Percentiles rank a stretch among this genome's conserved stretches.
phyloP scores from a whole-genome alignment of 495 filamentous ascomycete genomes.

The Trichodelitschia bisporula region DNA sequence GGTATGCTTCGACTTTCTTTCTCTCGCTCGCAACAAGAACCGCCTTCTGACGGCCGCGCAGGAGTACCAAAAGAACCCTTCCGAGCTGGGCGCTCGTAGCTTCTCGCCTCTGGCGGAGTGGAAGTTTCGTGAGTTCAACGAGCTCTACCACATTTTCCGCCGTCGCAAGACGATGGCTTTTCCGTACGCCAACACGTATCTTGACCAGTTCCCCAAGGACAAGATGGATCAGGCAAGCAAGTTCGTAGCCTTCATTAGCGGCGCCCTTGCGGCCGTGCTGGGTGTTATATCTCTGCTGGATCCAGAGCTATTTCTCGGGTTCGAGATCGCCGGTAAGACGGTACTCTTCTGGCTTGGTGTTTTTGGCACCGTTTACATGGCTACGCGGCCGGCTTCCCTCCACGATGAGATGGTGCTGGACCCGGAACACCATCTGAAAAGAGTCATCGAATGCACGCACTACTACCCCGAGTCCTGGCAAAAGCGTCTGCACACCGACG shows the following conservation, averaged over 20 bases:
- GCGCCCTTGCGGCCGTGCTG: conserved; percentile 64
- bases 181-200: conserved; percentile 72
- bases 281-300: conserved; percentile 60
- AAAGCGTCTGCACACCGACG: conserved; percentile 66
- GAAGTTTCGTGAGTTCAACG: conserved; percentile 98
- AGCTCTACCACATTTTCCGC: conserved; percentile 75
- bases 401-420: conserved; percentile 82
- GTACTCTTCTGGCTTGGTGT: conserved; percentile 53
- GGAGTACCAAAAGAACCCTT: conserved; percentile 86
- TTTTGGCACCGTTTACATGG: conserved; percentile 42
- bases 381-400: conserved; percentile 53
- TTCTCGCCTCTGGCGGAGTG: conserved; percentile 89
- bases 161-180: conserved; percentile 83
- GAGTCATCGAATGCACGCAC: conserved; percentile 77
- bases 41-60: conserved; percentile 8
- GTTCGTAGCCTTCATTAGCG: conserved; percentile 68
- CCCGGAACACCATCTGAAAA: conserved; percentile 64
- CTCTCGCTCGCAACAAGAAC: not conserved
- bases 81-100: conserved; percentile 53
- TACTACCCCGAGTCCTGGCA: conserved; percentile 78
- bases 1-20: conserved; percentile 18
- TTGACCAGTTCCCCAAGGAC: conserved; percentile 90
- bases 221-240: conserved; percentile 62
- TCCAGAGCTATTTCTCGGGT: conserved; percentile 70
- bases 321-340: conserved; percentile 69